Percentiles rank a stretch among this genome's conserved stretches.
These are phyloP conservation scores for Ramaria sp. DNA, from an alignment of 768 basidiomycete genomes.

Conservation along the genomic window DNA sequence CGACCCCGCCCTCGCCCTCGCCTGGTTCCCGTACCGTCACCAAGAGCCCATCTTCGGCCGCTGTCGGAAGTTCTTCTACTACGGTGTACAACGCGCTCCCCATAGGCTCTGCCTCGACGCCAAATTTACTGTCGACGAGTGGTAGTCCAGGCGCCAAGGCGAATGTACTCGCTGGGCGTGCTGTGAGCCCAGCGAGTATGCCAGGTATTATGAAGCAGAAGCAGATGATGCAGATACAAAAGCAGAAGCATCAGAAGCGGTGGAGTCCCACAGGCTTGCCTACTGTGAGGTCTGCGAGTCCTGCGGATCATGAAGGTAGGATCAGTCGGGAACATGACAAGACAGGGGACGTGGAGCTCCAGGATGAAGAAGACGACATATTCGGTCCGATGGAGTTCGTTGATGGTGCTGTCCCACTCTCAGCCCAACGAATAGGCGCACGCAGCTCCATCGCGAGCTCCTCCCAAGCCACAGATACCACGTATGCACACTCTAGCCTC, in stretches of 20 bases:
- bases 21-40: background rate
- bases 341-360: constrained; percentile 11
- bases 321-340: constrained; percentile 20
- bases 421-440: constrained; percentile 7
- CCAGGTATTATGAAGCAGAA: background rate
- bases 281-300: constrained; percentile 45
- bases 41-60: background rate
- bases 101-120: constrained; percentile 43
- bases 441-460: constrained; percentile 12
- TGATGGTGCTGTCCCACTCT: constrained; percentile 12
- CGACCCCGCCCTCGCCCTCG: background rate
- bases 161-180: background rate
- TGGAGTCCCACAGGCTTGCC: constrained; percentile 42
- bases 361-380: constrained; percentile 10
- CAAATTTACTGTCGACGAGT: constrained; percentile 31
- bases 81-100: background rate
- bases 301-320: constrained; percentile 31
- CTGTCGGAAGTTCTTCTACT: too few species aligned
- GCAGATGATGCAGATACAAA: background rate
- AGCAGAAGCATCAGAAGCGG: constrained; percentile 25
- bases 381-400: constrained; percentile 18
- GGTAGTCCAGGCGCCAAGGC: constrained; percentile 21
- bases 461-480: constrained; percentile 17
- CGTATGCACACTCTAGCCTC: constrained; percentile 48
- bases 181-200: background rate